Evolutionary conservation across 768 basidiomycete genomes (phyloP), one percentile per base, ranked within the genome.

Genomic region (Mycena galericulata): DNA sequence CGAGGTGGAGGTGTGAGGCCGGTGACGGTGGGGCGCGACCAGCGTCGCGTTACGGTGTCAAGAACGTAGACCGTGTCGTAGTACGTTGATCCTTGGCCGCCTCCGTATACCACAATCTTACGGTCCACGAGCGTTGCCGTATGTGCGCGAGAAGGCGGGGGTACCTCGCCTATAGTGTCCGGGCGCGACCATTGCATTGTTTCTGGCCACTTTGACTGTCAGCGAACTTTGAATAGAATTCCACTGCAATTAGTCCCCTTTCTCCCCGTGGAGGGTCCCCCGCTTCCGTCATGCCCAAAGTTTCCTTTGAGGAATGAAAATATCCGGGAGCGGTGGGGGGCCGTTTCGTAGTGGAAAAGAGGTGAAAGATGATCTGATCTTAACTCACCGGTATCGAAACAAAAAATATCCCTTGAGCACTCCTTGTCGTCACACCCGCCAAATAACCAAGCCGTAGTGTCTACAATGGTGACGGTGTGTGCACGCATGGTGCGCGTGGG

Each of bases 131-230:
- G 85, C 0, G 95, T 96, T 3, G 93, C 92, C 1, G 93, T 94
- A 75, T 98, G 96, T 6, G 95, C 96, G 26, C 96, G 88, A 53
- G 92, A 92, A 0, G 93, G 93, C 1, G 92, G 92, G 0, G 96
- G 93, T 5, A 88, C 77, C 2, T 94, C 91, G n/a, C 96, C 96
- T 4, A 85, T 71, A 22, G 89, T 90, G 20, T 92, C 89, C 0
- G 94, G 90, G 67, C 90, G 89, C 1, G 89, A 87, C 96, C 96
- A 97, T 76, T 92, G 90, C 88, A 97, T 92, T 26, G 93, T 95
- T 77, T 96, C 94, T 95, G 68, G 11, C 3, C 45, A 58, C 53
- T 38, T 43, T 15, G 49, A 45, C 53, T 27, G 46, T 61, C 40
- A 20, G 38, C 1, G 70, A 58, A 26, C 17, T 22, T 17, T 49